Evolutionary conservation across 495 filamentous ascomycete genomes (phyloP), one percentile per base, ranked within the genome.

Genomic region (Aspergillus egyptiacus): DNA sequence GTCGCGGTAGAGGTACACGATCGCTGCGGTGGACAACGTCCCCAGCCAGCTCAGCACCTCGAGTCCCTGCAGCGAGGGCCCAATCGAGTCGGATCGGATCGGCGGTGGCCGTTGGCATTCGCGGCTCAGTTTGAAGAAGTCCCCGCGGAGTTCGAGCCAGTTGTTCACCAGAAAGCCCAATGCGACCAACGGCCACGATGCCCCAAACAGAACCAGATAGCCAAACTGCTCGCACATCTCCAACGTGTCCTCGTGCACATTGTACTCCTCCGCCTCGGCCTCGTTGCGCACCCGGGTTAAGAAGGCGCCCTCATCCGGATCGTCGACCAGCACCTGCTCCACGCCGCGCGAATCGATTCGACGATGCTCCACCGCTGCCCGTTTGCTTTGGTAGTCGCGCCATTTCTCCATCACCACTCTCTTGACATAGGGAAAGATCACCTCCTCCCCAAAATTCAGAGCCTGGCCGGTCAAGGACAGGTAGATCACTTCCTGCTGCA

Each of bases 401-500:
- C 65, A 73, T 50, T 70, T 70, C 48, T 66, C 62, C 55, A 54
- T 54, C 0, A 66, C 37, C 1, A 62, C 72, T 48, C 87, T 82
- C 62, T 95, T 95, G 8, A 87, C 67, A 57, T 85, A 88, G 2
- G 93, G 93, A 10, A 96, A 78, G 32, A 96, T 69, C 15, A 90
- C 75, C 61, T 98, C 93, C 56, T 91, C 78, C 5, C 74, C 82
- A n/a, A 95, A 83, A 48, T 82, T 89, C 52, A 98, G 79, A 25
- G 95, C 78, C 62, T 98, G 93, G 0, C 88, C 91, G 0, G 91
- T 96, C 22, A 96, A 83, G 0, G 91, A 91, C 54, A 95, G 89
- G 64, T 95, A 97, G 48, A 96, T 88, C 41, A 97, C 85, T 64
- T 98, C 91, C 48, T 91, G 89, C 53, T 83, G 84, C 13, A 98